phyloP scores from a whole-genome alignment of 1,284 basidiomycete species.

The Moesziomyces parantarcticus region DNA sequence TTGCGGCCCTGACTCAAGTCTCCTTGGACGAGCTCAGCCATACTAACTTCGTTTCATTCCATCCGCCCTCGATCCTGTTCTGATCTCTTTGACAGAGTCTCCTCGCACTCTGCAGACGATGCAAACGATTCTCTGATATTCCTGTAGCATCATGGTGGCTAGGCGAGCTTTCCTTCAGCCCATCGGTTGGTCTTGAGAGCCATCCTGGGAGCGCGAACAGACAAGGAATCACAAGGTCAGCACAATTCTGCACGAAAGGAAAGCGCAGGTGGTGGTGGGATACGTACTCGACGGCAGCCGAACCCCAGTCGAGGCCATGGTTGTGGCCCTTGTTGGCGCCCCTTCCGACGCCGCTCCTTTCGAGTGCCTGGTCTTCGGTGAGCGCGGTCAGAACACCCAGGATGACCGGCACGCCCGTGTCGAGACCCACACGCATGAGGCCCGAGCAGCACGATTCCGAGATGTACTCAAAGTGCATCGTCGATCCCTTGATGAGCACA shows the following conservation, averaged over 20 bases:
- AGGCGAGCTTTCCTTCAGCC: conserved; percentile 53
- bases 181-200: conserved; percentile 60
- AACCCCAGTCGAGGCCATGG: conserved; percentile 95
- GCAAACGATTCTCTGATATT: background rate
- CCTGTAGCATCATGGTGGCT: background rate
- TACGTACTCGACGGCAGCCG: conserved; percentile 84
- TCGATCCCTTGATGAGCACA: conserved; percentile 87
- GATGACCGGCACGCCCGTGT: conserved; percentile 92
- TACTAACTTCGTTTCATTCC: no score
- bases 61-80: no score
- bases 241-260: no score
- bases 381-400: conserved; percentile 95
- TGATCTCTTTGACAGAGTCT: no score
- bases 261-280: background rate
- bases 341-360: conserved; percentile 80
- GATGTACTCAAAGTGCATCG: conserved; percentile 77
- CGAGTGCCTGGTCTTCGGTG: conserved; percentile 91
- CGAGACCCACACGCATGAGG: conserved; percentile 91
- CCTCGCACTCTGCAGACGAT: no score
- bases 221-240: background rate
- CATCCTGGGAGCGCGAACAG: conserved; percentile 40
- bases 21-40: no score
- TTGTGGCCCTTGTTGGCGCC: conserved; percentile 83
- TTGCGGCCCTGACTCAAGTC: no score
- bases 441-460: conserved; percentile 90